These are phyloP conservation scores for Daldinia eschscholtzii DNA, from an alignment of 2,329 filamentous ascomycete species.

Conservation along the genomic window DNA sequence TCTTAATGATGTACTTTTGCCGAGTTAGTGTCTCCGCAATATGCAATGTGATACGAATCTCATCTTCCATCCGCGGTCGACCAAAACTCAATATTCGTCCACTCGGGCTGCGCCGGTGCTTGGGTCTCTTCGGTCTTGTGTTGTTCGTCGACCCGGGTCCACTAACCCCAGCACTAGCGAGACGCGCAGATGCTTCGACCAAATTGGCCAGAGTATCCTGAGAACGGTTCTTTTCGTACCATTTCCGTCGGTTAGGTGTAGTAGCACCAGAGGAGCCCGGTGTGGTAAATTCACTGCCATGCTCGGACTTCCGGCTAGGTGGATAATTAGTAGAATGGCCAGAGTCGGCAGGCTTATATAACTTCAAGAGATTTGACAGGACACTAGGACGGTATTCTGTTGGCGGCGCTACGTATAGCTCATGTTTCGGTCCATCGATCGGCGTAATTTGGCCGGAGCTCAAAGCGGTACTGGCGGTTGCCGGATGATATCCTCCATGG, in stretches of 20 bases:
- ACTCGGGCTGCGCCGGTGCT: slow-evolving; percentile 56
- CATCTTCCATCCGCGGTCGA: slow-evolving; percentile 58
- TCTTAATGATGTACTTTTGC: slow-evolving; percentile 84
- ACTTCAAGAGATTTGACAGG: slow-evolving; percentile 61
- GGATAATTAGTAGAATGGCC: slow-evolving; percentile 44
- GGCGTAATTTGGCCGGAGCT: slow-evolving; percentile 48
- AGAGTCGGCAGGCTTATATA: slow-evolving; percentile 58
- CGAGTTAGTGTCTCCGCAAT: slow-evolving; percentile 79
- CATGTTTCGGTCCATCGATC: slow-evolving; percentile 56
- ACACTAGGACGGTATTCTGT: slow-evolving; percentile 60
- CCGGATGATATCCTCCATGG: slow-evolving; percentile 34
- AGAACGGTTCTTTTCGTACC: slow-evolving; percentile 63
- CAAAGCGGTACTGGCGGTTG: slow-evolving; percentile 28
- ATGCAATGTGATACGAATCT: slow-evolving; percentile 61
- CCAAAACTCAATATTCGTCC: slow-evolving; percentile 54
- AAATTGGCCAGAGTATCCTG: slow-evolving; percentile 62
- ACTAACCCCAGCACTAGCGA: slow-evolving; percentile 54
- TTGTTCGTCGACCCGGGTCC: slow-evolving; percentile 20
- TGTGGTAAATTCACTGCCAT: slow-evolving; percentile 50
- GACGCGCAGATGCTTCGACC: slow-evolving; percentile 60
- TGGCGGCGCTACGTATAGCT: slow-evolving; percentile 58
- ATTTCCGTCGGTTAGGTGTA: slow-evolving; percentile 61
- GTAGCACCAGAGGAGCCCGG: slow-evolving; percentile 57
- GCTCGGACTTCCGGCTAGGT: slow-evolving; percentile 48
- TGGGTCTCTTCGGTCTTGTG: slow-evolving; percentile 53